Evolutionary conservation across 306 rosid species (phyloP), one percentile per base, ranked within the genome.

Genomic region (Cotoneaster glaucophyllus): DNA sequence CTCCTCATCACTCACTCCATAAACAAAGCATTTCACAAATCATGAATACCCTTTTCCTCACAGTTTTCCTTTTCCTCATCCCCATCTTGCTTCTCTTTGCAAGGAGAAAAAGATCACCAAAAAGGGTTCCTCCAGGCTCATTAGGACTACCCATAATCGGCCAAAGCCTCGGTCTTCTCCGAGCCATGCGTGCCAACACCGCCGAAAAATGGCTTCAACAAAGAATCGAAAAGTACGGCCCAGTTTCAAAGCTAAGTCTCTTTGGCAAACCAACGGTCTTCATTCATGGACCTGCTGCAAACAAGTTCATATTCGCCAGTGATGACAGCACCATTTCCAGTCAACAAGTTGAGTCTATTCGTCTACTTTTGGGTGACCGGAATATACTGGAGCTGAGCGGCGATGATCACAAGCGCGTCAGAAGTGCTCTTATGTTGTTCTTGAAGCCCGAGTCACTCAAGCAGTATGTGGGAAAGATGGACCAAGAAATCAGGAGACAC

Each of bases 361-460:
- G 24, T 26, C 79, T 11, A 80, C 83, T 93, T 50, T 17, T 93
- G 11, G 97, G 96, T 4, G 97, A 88, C 0, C 41, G 84, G 44
- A 88, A 18, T 74, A 29, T 89, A 26, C 13, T 86, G 19, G 97
- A 91, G 74, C 74, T 90, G 74, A 78, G 29, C 10, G 86, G 84
- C 0, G 78, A 76, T 19, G 96, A 93, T 87, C 98, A 89, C 71
- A 89, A 83, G 80, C 78, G 96, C 9, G 85, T 93, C 3, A 84
- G 97, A 79, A 69, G 67, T 64, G 96, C 92, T 14, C 82, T 93
- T 29, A 76, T 87, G 53, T 77, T 88, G 32, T 93, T 91, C 83
- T 80, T 93, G 85, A 91, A 89, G 71, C 92, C 93, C 17, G 96
- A 93, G 31, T 88, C 96, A 25, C 82, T 93, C 80, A 93, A 86